Conservation (phyloP, 345 rosid genomes). For the Gossypium raimondii region DNA sequence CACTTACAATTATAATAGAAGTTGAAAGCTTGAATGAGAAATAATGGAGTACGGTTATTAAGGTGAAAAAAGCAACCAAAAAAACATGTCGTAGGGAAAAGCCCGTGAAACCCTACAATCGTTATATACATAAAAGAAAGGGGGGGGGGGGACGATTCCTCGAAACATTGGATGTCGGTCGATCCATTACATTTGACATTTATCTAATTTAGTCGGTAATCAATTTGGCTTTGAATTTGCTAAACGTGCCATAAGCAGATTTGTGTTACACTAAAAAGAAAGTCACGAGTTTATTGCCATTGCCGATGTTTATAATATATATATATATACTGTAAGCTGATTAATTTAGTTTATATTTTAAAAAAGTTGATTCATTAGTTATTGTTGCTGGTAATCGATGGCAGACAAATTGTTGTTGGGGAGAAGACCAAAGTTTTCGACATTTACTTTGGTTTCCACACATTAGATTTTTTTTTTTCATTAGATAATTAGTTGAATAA, state of each 20-base stretch:
- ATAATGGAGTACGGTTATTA: no score
- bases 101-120: background rate
- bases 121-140: background rate
- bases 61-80: background rate
- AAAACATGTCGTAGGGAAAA: background rate
- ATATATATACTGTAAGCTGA: background rate
- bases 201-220: background rate
- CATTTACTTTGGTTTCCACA: conserved; percentile 4
- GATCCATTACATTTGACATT: background rate
- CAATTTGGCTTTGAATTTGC: background rate
- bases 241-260: background rate
- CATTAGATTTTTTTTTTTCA: background rate
- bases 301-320: background rate
- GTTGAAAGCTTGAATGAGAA: no score
- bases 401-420: conserved; percentile 3
- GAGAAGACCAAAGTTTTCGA: conserved; percentile 2
- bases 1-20: no score
- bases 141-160: accelerated
- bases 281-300: background rate
- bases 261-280: background rate
- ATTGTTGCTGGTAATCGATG: conserved; percentile 10
- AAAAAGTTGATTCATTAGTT: background rate
- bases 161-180: background rate
- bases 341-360: background rate
- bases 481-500: no score